Percentiles rank a stretch among this genome's conserved stretches.
These are phyloP conservation scores for Hevea brasiliensis DNA, from an alignment of 345 rosid genomes.

Conservation along the genomic window DNA sequence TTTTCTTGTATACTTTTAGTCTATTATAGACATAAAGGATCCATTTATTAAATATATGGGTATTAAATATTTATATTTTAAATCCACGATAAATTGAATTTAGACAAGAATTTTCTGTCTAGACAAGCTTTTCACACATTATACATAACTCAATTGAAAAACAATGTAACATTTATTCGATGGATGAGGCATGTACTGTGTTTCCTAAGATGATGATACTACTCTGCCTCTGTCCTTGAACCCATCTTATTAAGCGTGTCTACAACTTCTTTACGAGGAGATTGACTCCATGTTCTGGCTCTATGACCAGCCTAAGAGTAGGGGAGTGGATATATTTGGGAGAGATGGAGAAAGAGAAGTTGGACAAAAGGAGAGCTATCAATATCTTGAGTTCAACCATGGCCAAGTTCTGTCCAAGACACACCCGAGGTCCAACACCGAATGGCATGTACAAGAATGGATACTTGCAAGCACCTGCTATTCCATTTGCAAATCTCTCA, in stretches of 20 bases:
- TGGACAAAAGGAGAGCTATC: constrained; percentile 26
- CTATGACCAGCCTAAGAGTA: constrained; percentile 36
- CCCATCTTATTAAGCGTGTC: not conserved
- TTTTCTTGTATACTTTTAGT: no score
- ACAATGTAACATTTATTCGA: no score
- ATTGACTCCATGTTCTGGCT: constrained; percentile 42
- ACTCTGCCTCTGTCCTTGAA: not conserved
- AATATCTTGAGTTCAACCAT: constrained; percentile 49
- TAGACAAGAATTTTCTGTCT: no score
- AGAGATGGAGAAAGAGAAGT: constrained; percentile 42
- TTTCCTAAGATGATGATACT: no score
- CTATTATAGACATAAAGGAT: no score
- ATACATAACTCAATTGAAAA: no score
- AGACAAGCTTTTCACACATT: no score
- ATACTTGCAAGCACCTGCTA: constrained; percentile 34
- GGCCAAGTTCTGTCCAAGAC: constrained; percentile 55
- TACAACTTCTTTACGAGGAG: constrained; percentile 33
- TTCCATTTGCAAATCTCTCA: constrained; percentile 38
- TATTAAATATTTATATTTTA: no score
- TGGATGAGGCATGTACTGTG: no score
- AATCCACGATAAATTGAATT: no score
- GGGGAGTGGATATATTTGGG: constrained; percentile 39
- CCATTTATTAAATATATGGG: no score
- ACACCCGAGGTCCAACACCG: constrained; percentile 45
- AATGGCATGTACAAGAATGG: constrained; percentile 49